Conservation (phyloP, 176 grass and related monocot species). For the Triticum turgidum region DNA sequence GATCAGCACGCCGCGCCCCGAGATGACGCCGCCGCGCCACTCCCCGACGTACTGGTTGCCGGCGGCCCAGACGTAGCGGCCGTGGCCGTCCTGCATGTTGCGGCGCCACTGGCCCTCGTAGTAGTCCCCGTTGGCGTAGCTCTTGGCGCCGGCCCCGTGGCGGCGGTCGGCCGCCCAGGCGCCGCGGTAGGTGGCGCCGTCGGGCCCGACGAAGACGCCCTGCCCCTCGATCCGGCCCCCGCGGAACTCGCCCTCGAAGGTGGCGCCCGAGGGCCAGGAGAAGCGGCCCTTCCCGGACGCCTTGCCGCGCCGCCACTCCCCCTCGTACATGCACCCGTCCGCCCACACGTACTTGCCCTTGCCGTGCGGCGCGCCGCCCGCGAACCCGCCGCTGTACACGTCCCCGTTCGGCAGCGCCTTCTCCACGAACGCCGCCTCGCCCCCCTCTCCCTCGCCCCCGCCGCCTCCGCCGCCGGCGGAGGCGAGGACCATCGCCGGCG, state of each 20-base stretch:
- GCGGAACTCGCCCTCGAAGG: conserved; percentile 91
- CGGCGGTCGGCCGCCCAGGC: conserved; percentile 76
- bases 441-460: conserved; percentile 5
- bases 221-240: conserved; percentile 84
- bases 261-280: conserved; percentile 88
- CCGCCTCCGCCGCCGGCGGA: too few species aligned
- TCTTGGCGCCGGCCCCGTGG: conserved; percentile 71
- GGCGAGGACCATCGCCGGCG: conserved; percentile 52
- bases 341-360: conserved; percentile 87
- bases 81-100: conserved; percentile 89
- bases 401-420: conserved; percentile 82
- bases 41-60: conserved; percentile 96
- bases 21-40: conserved; percentile 90
- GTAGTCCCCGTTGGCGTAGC: conserved; percentile 88
- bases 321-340: conserved; percentile 94
- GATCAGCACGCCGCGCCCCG: conserved; percentile 80
- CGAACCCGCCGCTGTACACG: conserved; percentile 65
- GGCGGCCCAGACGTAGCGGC: conserved; percentile 82
- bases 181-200: conserved; percentile 77
- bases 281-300: conserved; percentile 81
- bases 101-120: conserved; percentile 93
- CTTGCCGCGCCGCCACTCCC: conserved; percentile 82
- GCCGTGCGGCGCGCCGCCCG: conserved; percentile 59
- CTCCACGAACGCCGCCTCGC: conserved; percentile 46
- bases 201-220: conserved; percentile 64